Conservation (phyloP, 257 asterid genomes). For the Solanum piurae region DNA sequence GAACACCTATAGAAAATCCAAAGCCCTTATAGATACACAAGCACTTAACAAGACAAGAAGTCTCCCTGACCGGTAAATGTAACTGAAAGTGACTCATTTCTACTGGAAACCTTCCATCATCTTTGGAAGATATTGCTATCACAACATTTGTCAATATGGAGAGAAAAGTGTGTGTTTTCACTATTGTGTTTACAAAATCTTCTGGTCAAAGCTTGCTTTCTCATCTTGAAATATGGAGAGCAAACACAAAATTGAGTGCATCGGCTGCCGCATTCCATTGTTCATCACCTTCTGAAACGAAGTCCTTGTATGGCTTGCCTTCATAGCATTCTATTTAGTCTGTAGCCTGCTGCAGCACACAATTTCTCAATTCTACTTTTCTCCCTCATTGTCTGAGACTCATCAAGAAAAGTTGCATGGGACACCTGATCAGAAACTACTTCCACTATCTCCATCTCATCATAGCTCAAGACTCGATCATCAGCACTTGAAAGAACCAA, state of each 20-base stretch:
- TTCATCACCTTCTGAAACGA: conserved; percentile 33
- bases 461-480: conserved; percentile 13
- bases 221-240: conserved; percentile 18
- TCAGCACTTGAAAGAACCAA: conserved; percentile 14
- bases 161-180: conserved; percentile 17
- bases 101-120: conserved; percentile 27
- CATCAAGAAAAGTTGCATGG: conserved; percentile 36
- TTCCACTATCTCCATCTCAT: conserved; percentile 34
- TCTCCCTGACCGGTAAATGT: conserved; percentile 20
- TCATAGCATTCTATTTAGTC: conserved; percentile 27
- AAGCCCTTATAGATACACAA: conserved; percentile 19
- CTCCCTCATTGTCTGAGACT: conserved; percentile 27
- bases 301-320: conserved; percentile 29
- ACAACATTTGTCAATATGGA: conserved; percentile 24
- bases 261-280: conserved; percentile 32
- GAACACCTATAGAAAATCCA: conserved; percentile 17
- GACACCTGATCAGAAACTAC: conserved; percentile 39
- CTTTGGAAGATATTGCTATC: conserved; percentile 30
- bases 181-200: conserved; percentile 21
- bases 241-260: conserved; percentile 26
- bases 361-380: conserved; percentile 20
- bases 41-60: conserved; percentile 28
- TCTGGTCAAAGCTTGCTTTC: conserved; percentile 20
- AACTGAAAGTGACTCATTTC: conserved; percentile 22
- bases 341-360: conserved; percentile 21